These are phyloP conservation scores for Lyophyllum decastes DNA, from an alignment of 768 basidiomycete genomes.

Conservation along the genomic window DNA sequence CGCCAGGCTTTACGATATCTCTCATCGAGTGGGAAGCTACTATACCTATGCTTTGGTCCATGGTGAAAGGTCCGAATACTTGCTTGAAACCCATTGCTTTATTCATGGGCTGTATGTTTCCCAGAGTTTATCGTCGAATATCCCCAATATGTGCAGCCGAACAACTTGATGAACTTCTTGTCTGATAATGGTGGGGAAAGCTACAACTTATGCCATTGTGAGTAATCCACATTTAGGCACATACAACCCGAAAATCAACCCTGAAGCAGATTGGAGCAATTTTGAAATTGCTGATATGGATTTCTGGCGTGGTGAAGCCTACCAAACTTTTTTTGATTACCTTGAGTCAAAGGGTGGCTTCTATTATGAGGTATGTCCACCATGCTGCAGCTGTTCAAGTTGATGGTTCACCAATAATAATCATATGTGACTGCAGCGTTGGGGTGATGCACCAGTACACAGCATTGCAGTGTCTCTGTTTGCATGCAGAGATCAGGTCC, in stretches of 20 bases:
- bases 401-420: slow-evolving; percentile 33
- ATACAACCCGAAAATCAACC: neutral
- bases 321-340: slow-evolving; percentile 80
- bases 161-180: slow-evolving; percentile 75
- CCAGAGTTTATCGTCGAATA: slow-evolving; percentile 68
- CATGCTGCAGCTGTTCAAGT: slow-evolving; percentile 63
- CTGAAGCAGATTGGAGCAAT: slow-evolving; percentile 74
- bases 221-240: slow-evolving; percentile 10
- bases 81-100: neutral
- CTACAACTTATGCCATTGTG: slow-evolving; percentile 76
- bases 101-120: neutral
- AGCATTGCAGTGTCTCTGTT: slow-evolving; percentile 82
- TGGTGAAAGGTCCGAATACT: slow-evolving; percentile 57
- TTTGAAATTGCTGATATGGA: slow-evolving; percentile 92
- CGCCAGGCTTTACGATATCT: slow-evolving; percentile 74
- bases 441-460: slow-evolving; percentile 82
- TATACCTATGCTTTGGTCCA: slow-evolving; percentile 78
- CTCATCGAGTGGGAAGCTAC: slow-evolving; percentile 79
- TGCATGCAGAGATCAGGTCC: slow-evolving; percentile 70
- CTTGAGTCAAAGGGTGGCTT: slow-evolving; percentile 85
- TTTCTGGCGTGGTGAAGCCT: slow-evolving; percentile 86
- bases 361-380: slow-evolving; percentile 74
- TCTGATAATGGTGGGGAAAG: slow-evolving; percentile 66
- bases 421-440: slow-evolving; percentile 44
- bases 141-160: slow-evolving; percentile 57